Conservation (phyloP, 148 eudicot genomes). For the Linanthus parryae region DNA sequence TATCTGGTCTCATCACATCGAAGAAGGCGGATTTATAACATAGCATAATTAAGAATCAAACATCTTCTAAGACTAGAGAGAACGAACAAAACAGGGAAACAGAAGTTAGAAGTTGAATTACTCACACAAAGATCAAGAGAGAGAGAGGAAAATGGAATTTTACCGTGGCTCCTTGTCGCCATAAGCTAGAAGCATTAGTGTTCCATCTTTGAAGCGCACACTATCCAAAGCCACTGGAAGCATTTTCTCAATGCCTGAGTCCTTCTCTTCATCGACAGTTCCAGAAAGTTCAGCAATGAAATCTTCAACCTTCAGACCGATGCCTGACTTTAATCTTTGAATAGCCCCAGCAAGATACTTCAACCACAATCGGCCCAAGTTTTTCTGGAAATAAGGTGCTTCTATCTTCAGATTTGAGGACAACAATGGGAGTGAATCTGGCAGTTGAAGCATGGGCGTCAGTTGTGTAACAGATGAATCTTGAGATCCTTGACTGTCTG, state of each 20-base stretch:
- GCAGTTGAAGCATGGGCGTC: slow-evolving; percentile 20
- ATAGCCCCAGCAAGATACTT: slow-evolving; percentile 41
- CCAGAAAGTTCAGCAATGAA: slow-evolving; percentile 57
- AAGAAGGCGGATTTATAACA: no score
- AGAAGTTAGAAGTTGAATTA: neutral
- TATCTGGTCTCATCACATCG: no score
- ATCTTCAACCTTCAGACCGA: slow-evolving; percentile 49
- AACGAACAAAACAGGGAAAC: no score
- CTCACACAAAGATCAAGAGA: neutral
- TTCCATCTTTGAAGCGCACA: slow-evolving; percentile 80
- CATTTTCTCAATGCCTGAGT: slow-evolving; percentile 50
- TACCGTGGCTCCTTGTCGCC: slow-evolving; percentile 96
- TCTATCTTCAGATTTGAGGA: slow-evolving; percentile 22
- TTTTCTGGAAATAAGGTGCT: slow-evolving; percentile 18
- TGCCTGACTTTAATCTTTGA: slow-evolving; percentile 41
- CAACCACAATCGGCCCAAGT: slow-evolving; percentile 35
- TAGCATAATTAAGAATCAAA: no score
- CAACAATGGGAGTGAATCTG: slow-evolving; percentile 10
- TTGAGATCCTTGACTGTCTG: slow-evolving; percentile 25
- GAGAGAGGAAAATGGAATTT: neutral
- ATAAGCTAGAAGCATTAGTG: slow-evolving; percentile 85
- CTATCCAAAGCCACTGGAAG: slow-evolving; percentile 83
- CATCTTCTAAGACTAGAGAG: no score
- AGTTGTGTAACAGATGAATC: slow-evolving; percentile 23
- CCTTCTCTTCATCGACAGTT: slow-evolving; percentile 39